phyloP scores from a whole-genome alignment of 1,139 yeast genomes.

The Taiozyma sp. region DNA sequence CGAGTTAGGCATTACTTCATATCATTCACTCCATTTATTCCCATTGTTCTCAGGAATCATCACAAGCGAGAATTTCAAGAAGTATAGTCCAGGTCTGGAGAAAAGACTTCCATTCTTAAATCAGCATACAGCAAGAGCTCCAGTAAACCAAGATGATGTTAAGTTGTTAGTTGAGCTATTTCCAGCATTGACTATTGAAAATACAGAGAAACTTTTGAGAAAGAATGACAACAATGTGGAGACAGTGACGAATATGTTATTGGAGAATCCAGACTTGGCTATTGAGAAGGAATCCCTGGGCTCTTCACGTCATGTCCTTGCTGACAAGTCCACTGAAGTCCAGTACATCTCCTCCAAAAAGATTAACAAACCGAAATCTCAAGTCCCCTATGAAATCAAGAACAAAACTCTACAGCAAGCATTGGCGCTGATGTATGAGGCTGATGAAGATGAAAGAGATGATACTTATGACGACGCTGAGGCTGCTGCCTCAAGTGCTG shows the following conservation, averaged over 20 bases:
- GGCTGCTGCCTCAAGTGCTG: slow-evolving; percentile 17
- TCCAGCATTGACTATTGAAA: slow-evolving; percentile 45
- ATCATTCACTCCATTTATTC: slow-evolving; percentile 36
- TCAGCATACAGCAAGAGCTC: slow-evolving; percentile 7
- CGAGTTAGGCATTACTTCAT: slow-evolving; percentile 40
- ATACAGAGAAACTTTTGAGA: slow-evolving; percentile 43
- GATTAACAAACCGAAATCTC: slow-evolving; percentile 22
- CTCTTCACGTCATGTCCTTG: slow-evolving; percentile 4
- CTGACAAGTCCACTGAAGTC: slow-evolving; percentile 10
- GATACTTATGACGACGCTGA: slow-evolving; percentile 83
- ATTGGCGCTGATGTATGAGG: slow-evolving; percentile 56
- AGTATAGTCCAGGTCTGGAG: slow-evolving; percentile 45
- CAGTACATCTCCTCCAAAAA: slow-evolving; percentile 15
- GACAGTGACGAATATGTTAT: slow-evolving; percentile 48
- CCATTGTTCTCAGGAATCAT: slow-evolving; percentile 55
- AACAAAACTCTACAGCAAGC: slow-evolving; percentile 62
- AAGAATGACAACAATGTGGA: slow-evolving; percentile 53
- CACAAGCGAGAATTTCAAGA: slow-evolving; percentile 38
- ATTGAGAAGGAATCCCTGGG: slow-evolving; percentile 10
- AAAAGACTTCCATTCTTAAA: slow-evolving; percentile 35
- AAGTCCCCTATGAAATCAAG: slow-evolving; percentile 41
- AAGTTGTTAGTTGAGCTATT: slow-evolving; percentile 49
- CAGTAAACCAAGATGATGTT: slow-evolving; percentile 33
- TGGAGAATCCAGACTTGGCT: slow-evolving; percentile 54
- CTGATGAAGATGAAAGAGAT: slow-evolving; percentile 76